These are phyloP conservation scores for Striga hermonthica DNA, from an alignment of 305 asterid genomes.

Conservation along the genomic window DNA sequence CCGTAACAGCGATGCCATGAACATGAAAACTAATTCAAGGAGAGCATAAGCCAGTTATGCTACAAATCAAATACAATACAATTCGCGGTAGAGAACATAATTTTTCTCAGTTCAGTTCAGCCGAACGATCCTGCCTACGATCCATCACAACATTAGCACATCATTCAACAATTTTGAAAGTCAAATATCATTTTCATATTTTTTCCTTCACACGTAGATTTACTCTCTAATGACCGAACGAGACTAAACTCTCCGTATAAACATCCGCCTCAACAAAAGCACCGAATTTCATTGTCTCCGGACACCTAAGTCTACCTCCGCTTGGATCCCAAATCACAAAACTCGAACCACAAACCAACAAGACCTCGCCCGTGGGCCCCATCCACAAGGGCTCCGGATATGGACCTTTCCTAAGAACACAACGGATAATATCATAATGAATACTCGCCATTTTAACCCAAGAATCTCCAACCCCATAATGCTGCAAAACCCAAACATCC, in stretches of 20 bases:
- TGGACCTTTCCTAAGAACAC: not conserved
- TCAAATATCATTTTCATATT: too few relatives aligned
- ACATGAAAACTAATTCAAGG: too few relatives aligned
- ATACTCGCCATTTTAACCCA: slow-evolving; percentile 33
- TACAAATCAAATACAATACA: too few relatives aligned
- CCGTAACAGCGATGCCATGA: too few relatives aligned
- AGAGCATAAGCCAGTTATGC: too few relatives aligned
- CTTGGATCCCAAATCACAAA: slow-evolving; percentile 25
- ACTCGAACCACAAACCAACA: slow-evolving; percentile 21
- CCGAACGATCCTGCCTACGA: too few relatives aligned
- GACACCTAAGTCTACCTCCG: not conserved
- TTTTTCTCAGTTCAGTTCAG: too few relatives aligned
- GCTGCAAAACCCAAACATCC: slow-evolving; percentile 41
- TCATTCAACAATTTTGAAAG: too few relatives aligned
- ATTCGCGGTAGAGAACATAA: too few relatives aligned
- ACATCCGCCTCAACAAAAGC: slow-evolving; percentile 12
- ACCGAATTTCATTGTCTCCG: not conserved
- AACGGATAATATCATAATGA: slow-evolving; percentile 16
- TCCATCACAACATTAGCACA: too few relatives aligned
- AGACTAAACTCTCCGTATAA: slow-evolving; percentile 36
- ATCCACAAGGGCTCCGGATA: slow-evolving; percentile 18
- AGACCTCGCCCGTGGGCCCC: slow-evolving; percentile 28
- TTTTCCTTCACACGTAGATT: too few relatives aligned
- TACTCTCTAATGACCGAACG: not conserved
- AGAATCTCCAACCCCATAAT: slow-evolving; percentile 38